These are phyloP conservation scores for Xerocomus nothofagi DNA, from an alignment of 1,284 basidiomycete genomes.

Conservation along the genomic window DNA sequence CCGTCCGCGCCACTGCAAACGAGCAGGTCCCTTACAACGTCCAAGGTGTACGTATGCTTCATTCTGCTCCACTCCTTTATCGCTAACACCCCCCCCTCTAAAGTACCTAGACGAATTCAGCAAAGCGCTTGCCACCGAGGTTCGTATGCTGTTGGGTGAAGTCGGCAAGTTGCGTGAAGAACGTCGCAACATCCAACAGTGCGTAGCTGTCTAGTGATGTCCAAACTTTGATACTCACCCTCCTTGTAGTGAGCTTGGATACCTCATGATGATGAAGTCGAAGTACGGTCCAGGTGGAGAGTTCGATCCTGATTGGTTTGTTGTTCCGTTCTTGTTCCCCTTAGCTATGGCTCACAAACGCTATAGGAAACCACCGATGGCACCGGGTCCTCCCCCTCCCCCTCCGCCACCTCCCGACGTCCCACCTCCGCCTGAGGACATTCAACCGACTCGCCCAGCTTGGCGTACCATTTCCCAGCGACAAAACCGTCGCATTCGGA, in stretches of 20 bases:
- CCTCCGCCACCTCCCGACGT: conserved; percentile 43
- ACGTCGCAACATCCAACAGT: conserved; percentile 70
- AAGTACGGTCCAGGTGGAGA: conserved; percentile 76
- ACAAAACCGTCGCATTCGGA: conserved; percentile 42
- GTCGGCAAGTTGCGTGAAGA: conserved; percentile 77
- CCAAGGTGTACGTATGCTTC: conserved; percentile 50
- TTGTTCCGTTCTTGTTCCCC: not conserved
- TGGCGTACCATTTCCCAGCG: conserved; percentile 55
- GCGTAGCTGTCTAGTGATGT: conserved; percentile 32
- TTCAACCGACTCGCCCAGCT: conserved; percentile 45
- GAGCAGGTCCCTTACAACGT: conserved; percentile 77
- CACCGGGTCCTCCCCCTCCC: conserved; percentile 38
- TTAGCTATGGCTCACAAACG: conserved; percentile 2
- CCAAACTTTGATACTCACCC: conserved; percentile 7
- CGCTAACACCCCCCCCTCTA: not conserved
- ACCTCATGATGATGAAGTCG: conserved; percentile 61
- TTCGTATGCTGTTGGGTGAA: conserved; percentile 72
- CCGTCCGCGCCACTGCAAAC: conserved; percentile 62
- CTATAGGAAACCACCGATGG: conserved; percentile 49
- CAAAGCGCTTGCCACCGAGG: conserved; percentile 74
- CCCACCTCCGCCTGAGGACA: conserved; percentile 44
- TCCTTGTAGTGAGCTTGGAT: conserved; percentile 61
- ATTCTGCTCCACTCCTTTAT: not conserved
- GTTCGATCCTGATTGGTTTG: conserved; percentile 71
- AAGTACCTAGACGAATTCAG: conserved; percentile 81